A percentile compares a stretch with the other conserved stretches of the same genome.
These are phyloP conservation scores for Penicillium sumatraense DNA, from an alignment of 2,329 filamentous ascomycete species.

Conservation along the genomic window DNA sequence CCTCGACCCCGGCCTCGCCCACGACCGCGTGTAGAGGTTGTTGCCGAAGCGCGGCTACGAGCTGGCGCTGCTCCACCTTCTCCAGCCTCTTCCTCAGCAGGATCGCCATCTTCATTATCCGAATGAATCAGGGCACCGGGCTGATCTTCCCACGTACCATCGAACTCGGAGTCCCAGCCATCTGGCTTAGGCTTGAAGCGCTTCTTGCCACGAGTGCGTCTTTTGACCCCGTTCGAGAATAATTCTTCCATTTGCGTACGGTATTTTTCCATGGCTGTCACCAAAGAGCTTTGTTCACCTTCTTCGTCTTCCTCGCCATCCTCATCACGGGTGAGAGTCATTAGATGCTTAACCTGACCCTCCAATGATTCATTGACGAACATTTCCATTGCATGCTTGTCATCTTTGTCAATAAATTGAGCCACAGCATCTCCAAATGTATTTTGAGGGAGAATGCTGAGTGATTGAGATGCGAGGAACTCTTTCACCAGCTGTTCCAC, in stretches of 20 bases:
- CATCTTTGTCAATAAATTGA: slow-evolving; percentile 92
- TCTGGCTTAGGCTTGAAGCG: slow-evolving; percentile 76
- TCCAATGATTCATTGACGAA: slow-evolving; percentile 75
- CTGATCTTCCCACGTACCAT: slow-evolving; percentile 84
- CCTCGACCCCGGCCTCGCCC: slow-evolving; percentile 50
- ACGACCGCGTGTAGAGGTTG: slow-evolving; percentile 51
- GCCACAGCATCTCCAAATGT: slow-evolving; percentile 91
- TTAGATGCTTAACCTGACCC: slow-evolving; percentile 71
- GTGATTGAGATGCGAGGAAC: slow-evolving; percentile 81
- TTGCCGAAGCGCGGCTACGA: slow-evolving; percentile 38
- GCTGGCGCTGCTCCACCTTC: slow-evolving; percentile 50
- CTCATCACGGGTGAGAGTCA: slow-evolving; percentile 68
- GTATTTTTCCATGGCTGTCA: slow-evolving; percentile 74
- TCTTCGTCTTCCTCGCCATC: slow-evolving; percentile 71
- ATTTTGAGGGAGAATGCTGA: slow-evolving; percentile 91
- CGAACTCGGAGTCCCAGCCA: slow-evolving; percentile 85
- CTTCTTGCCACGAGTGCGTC: slow-evolving; percentile 56
- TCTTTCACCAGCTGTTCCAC: slow-evolving; percentile 89
- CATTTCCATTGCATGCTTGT: slow-evolving; percentile 86
- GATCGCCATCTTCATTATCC: slow-evolving; percentile 55
- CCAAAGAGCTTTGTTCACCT: slow-evolving; percentile 70
- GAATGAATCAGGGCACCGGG: slow-evolving; percentile 66
- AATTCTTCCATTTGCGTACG: slow-evolving; percentile 71
- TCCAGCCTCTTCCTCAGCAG: slow-evolving; percentile 50
- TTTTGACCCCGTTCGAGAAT: slow-evolving; percentile 69